phyloP scores from a whole-genome alignment of 495 filamentous ascomycete species.

The Aspergillus affinis region DNA sequence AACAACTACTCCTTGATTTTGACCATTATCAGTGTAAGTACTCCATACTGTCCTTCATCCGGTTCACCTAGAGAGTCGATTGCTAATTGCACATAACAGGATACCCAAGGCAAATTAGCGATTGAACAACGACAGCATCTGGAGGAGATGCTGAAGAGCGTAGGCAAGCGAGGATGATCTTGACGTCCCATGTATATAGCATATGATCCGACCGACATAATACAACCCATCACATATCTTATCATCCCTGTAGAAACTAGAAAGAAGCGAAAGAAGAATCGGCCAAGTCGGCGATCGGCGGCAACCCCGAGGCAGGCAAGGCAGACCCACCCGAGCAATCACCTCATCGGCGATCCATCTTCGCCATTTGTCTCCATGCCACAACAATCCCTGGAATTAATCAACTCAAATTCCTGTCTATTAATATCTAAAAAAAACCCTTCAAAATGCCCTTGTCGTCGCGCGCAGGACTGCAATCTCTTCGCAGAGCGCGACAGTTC shows the following conservation, averaged over 20 bases:
- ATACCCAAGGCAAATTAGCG: constrained; percentile 77
- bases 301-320: background rate
- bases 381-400: background rate
- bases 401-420: background rate
- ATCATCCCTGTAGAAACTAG: background rate
- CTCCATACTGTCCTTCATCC: too few relatives aligned
- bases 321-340: constrained; percentile 7
- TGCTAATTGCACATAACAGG: constrained; percentile 39
- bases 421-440: too few relatives aligned
- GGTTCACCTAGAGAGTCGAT: background rate
- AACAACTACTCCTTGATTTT: constrained; percentile 93
- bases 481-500: background rate
- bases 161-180: constrained; percentile 31
- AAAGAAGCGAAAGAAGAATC: background rate
- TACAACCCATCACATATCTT: background rate
- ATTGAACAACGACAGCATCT: constrained; percentile 64
- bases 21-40: constrained; percentile 80
- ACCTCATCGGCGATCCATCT: background rate
- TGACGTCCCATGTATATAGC: background rate
- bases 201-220: background rate
- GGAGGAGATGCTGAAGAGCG: constrained; percentile 46
- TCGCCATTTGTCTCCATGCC: background rate
- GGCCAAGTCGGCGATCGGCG: background rate
- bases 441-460: constrained; percentile 19
- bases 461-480: constrained; percentile 12